These are phyloP conservation scores for Citeromyces matritensis DNA, from an alignment of 805 yeast genomes.

Conservation along the genomic window DNA sequence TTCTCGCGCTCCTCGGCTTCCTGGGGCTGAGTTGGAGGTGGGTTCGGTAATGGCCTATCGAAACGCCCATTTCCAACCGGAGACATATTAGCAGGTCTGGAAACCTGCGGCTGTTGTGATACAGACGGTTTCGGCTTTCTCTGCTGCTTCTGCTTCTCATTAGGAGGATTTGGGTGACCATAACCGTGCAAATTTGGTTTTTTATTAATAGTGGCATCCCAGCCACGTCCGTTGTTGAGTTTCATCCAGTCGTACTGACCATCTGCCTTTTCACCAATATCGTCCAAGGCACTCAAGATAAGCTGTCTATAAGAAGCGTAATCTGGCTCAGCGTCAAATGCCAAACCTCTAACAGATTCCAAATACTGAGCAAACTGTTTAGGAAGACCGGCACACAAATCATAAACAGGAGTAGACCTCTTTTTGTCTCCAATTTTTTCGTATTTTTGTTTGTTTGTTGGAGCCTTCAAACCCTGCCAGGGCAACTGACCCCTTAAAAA, in stretches of 20 bases:
- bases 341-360: constrained; percentile 74
- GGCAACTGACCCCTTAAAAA: constrained; percentile 90
- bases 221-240: constrained; percentile 86
- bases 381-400: constrained; percentile 80
- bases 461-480: constrained; percentile 98
- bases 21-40: no score
- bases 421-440: constrained; percentile 96
- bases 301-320: constrained; percentile 74
- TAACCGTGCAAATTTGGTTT: constrained; percentile 93
- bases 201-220: constrained; percentile 83
- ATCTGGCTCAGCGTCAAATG: constrained; percentile 90
- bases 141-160: constrained; percentile 30
- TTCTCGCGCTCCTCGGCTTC: constrained; percentile 1
- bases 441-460: constrained; percentile 93
- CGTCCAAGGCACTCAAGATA: constrained; percentile 63
- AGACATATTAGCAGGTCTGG: no score
- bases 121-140: constrained; percentile 5
- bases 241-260: constrained; percentile 98
- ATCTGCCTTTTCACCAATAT: constrained; percentile 59
- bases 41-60: constrained; percentile 17
- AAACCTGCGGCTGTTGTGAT: constrained; percentile 2
- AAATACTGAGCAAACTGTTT: constrained; percentile 87
- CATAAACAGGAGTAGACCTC: constrained; percentile 75
- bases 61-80: no score
- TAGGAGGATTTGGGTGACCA: constrained; percentile 85